phyloP scores from a whole-genome alignment of 1,139 yeast species.

The Pichia sp. region DNA sequence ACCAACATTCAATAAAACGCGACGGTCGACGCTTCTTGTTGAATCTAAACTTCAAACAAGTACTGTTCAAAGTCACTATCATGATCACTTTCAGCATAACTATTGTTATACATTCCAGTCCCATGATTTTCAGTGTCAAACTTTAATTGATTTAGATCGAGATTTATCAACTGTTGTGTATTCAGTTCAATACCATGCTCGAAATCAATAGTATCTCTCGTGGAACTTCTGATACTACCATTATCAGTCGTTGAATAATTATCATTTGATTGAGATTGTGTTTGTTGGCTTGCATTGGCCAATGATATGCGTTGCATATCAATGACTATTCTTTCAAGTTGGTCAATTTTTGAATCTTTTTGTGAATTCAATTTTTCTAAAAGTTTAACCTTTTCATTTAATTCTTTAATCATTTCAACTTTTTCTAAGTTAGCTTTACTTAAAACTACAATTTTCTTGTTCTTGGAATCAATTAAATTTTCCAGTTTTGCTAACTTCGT shows the following conservation, averaged over 20 bases:
- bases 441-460: constrained; percentile 7
- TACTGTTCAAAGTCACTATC: constrained; percentile 9
- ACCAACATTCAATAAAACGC: background rate
- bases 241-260: too few relatives aligned
- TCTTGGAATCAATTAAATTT: constrained; percentile 6
- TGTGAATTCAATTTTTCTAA: background rate
- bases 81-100: background rate
- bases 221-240: background rate
- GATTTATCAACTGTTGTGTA: constrained; percentile 13
- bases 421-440: constrained; percentile 7
- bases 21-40: constrained; percentile 4
- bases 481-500: constrained; percentile 2
- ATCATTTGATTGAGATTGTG: too few relatives aligned
- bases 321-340: constrained; percentile 6
- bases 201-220: background rate
- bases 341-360: constrained; percentile 5
- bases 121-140: background rate
- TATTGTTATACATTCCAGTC: background rate
- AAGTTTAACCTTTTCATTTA: constrained; percentile 2
- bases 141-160: constrained; percentile 6
- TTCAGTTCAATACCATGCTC: constrained; percentile 5
- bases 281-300: background rate
- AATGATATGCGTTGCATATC: constrained; percentile 1
- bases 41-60: constrained; percentile 7
- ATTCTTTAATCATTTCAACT: constrained; percentile 2